Percentiles rank a stretch among this genome's conserved stretches.
These are phyloP conservation scores for Byssochlamys sp. DNA, from an alignment of 2,329 filamentous ascomycete species.

Conservation along the genomic window DNA sequence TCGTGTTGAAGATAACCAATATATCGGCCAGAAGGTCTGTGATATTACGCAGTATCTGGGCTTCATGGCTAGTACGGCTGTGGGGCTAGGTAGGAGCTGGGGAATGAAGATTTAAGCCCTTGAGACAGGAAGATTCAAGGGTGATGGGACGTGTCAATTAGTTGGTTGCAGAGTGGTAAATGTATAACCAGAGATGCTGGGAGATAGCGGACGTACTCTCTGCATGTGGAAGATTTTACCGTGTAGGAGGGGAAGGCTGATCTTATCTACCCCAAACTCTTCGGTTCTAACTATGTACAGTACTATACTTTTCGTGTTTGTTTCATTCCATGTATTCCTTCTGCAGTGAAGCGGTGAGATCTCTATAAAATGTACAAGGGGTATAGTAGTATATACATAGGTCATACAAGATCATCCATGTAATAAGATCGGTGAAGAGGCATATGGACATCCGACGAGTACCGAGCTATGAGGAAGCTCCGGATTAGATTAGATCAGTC, in stretches of 20 bases:
- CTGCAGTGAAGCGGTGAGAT: neutral
- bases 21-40: conserved; percentile 52
- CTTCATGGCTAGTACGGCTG: conserved; percentile 64
- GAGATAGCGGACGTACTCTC: neutral
- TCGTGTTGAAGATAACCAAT: conserved; percentile 60
- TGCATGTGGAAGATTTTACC: too few species aligned
- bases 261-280: neutral
- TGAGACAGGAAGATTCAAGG: neutral
- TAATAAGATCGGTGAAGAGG: neutral
- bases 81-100: conserved; percentile 82
- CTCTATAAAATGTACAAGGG: neutral
- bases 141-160: neutral
- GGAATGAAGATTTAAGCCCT: conserved; percentile 63
- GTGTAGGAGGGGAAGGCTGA: neutral
- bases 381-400: neutral
- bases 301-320: neutral
- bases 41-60: conserved; percentile 67
- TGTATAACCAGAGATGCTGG: neutral
- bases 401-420: neutral
- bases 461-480: neutral
- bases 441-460: neutral
- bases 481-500: neutral
- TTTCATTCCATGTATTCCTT: neutral
- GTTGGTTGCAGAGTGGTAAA: neutral
- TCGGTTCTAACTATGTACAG: neutral